phyloP scores from a whole-genome alignment of 345 rosid species.

The Eucalyptus regnans region DNA sequence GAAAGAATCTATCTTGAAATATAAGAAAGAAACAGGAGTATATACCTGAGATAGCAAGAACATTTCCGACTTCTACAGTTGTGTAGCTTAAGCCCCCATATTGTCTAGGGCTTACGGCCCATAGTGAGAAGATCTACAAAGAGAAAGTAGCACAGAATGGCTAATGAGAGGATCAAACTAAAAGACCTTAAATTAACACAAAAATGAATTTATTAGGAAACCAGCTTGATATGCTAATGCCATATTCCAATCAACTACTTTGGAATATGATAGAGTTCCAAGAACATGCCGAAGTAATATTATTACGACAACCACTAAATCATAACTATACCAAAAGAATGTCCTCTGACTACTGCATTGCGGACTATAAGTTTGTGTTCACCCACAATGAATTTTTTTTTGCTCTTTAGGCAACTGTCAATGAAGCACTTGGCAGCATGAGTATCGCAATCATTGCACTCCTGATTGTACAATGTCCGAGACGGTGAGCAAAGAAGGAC shows the following conservation, averaged over 20 bases:
- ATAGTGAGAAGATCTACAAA: conserved; percentile 62
- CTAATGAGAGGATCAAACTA: background rate
- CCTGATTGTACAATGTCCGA: background rate
- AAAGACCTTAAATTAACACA: background rate
- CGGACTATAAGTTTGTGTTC: background rate
- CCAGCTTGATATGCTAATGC: background rate
- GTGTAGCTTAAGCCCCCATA: conserved; percentile 68
- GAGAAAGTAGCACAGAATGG: background rate
- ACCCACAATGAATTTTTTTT: background rate
- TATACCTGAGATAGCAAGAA: conserved; percentile 68
- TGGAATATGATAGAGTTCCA: background rate
- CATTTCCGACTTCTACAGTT: conserved; percentile 51
- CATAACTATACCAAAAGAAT: background rate
- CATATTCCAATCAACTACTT: background rate
- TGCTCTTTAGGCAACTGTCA: background rate
- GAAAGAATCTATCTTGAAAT: background rate
- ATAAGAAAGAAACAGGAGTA: background rate
- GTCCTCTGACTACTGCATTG: background rate
- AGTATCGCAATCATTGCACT: background rate
- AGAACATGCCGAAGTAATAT: background rate
- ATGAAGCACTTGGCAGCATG: background rate
- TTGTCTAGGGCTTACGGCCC: conserved; percentile 79
- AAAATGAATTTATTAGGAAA: background rate
- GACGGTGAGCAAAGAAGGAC: background rate
- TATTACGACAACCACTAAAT: background rate